Base-by-base conservation (phyloP, 805 yeast species). In the Candida namnaoensis region DNA sequence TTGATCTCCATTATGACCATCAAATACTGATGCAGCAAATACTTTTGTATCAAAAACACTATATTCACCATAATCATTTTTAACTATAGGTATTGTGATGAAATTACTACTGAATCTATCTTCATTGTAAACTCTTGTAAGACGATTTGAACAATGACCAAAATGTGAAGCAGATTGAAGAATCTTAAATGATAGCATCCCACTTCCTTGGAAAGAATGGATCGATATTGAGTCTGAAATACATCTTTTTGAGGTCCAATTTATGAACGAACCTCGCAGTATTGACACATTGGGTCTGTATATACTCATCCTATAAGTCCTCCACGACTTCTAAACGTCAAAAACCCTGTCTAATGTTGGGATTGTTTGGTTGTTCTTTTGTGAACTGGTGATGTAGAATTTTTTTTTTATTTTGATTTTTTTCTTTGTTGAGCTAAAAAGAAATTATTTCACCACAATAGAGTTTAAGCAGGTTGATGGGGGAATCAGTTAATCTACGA, bases 1-100 rank as follows among this genome's bases (percentile, higher is more conserved):
- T 41, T 80, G 80, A 24, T 69, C 71, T 23, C 96, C 95, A 7
- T 98, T 99, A 62, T 93, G 99, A 9, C 99, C 99, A 62, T 93
- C 99, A 60, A 85, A 88, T 2, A 93, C 72, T 37, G 78, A 76
- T 52, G 86, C 80, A 49, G 76, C 78, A 63, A 91, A 84, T 15
- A 80, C 78, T 1, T 44, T 35, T 34, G 47, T 47, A 27, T 44
- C 23, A 37, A 53, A 39, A 4, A 34, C 39, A 34, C 47, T 47
- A 34, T 43, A 38, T 41, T 47, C 40, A 5, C 56, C 60, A 47
- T 51, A 50, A 45, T 62, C 50, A 38, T 49, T 24, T 39, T 47
- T 32, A 41, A 36, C 41, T 15, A 62, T 49, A 1, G 78, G 78
- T 26, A 77, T 54, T 13, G 67, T 62, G 34, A 87, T 53, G 40